phyloP scores from a whole-genome alignment of 2,329 filamentous ascomycete genomes.

The Pseudocercospora pini-densiflorae region DNA sequence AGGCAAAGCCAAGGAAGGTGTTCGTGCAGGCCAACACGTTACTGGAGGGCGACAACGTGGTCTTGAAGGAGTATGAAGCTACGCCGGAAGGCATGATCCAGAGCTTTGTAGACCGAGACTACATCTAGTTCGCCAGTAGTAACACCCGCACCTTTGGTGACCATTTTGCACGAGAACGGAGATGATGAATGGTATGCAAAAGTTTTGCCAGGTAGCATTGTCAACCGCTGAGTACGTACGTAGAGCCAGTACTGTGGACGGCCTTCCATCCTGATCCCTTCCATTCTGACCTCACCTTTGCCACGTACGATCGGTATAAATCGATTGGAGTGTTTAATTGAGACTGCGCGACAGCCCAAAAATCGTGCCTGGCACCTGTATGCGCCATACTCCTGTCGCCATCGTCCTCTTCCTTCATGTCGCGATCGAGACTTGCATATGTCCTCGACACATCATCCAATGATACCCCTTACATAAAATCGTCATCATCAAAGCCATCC shows the following conservation, averaged over 20 bases:
- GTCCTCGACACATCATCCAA: too few relatives aligned
- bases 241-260: not conserved
- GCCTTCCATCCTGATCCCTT: not conserved
- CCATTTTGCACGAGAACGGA: not conserved
- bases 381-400: not conserved
- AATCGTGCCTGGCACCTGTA: not conserved
- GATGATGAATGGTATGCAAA: not conserved
- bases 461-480: slow-evolving; percentile 71
- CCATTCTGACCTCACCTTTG: not conserved
- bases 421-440: not conserved
- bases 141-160: not conserved
- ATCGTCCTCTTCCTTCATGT: not conserved
- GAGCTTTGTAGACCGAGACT: slow-evolving; percentile 61
- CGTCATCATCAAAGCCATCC: slow-evolving; percentile 77
- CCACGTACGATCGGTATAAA: not conserved
- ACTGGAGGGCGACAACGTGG: slow-evolving; percentile 68
- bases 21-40: slow-evolving; percentile 94
- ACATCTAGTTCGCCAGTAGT: slow-evolving; percentile 34
- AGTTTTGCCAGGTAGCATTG: not conserved
- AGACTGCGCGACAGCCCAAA: not conserved
- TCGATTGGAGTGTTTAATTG: not conserved
- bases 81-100: slow-evolving; percentile 79
- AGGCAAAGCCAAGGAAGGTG: slow-evolving; percentile 84
- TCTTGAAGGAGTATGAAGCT: slow-evolving; percentile 83
- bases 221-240: not conserved